phyloP scores from a whole-genome alignment of 768 basidiomycete genomes.

The Porpolomopsis calyptriformis region DNA sequence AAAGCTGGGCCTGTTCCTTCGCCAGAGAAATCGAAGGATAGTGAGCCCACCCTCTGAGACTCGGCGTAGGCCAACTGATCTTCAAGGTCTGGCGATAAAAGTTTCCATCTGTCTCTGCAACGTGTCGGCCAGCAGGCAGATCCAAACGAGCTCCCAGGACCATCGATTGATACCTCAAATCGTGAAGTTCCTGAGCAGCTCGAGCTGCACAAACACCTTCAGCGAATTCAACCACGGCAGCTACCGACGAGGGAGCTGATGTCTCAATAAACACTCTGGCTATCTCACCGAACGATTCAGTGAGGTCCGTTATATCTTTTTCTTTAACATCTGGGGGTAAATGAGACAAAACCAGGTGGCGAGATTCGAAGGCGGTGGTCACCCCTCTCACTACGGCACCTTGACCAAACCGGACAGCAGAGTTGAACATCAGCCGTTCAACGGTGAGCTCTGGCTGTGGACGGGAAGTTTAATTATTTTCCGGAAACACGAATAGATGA shows the following conservation, averaged over 20 bases:
- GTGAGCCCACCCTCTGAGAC: conserved; percentile 33
- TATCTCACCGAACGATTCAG: conserved; percentile 22
- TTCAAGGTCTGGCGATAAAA: conserved; percentile 23
- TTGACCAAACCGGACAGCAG: conserved; percentile 24
- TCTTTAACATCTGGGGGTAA: conserved; percentile 24
- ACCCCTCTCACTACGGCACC: conserved; percentile 22
- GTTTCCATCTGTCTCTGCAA: conserved; percentile 11
- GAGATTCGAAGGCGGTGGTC: conserved; percentile 30
- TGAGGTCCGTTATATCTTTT: conserved; percentile 22
- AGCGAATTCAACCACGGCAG: conserved; percentile 21
- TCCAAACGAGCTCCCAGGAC: conserved; percentile 22
- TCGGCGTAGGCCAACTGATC: conserved; percentile 36
- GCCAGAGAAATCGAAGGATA: conserved; percentile 34
- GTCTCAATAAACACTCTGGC: conserved; percentile 17
- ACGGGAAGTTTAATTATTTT: background rate
- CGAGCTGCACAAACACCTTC: conserved; percentile 18
- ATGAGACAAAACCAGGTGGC: conserved; percentile 28
- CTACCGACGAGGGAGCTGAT: conserved; percentile 2
- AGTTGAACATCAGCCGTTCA: conserved; percentile 17
- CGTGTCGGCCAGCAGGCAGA: background rate
- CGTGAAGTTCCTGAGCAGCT: conserved; percentile 26
- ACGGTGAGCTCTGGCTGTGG: conserved; percentile 1
- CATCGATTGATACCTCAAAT: conserved; percentile 16
- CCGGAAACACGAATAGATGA: too few relatives aligned
- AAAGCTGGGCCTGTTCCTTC: conserved; percentile 29